Percentiles rank a stretch among this genome's conserved stretches.
These are phyloP conservation scores for Psilocybe cyanescens DNA, from an alignment of 768 basidiomycete species.

Conservation along the genomic window DNA sequence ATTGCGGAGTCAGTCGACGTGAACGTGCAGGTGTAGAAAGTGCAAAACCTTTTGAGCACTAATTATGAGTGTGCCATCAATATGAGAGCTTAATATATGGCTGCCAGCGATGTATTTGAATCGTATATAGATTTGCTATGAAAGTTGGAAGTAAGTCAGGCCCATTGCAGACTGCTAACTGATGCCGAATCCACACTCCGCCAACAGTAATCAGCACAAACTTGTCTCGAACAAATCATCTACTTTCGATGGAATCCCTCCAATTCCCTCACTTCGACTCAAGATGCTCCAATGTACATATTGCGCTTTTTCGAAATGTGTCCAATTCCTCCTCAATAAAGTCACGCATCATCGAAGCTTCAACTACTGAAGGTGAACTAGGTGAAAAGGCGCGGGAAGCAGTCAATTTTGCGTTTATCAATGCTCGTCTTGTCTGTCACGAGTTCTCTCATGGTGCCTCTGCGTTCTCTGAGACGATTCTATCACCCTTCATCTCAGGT, in stretches of 20 bases:
- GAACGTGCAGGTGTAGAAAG: not conserved
- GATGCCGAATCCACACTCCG: not conserved
- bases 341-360: conserved; percentile 70
- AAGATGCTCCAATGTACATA: conserved; percentile 47
- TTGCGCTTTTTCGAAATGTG: conserved; percentile 68
- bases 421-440: conserved; percentile 74
- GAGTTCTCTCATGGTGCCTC: conserved; percentile 8
- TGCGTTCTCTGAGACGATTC: conserved; percentile 8
- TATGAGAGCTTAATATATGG: not conserved
- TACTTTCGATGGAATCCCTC: conserved; percentile 56
- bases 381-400: conserved; percentile 73
- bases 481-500: conserved; percentile 54
- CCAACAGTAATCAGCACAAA: not conserved
- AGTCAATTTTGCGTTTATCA: conserved; percentile 92
- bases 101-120: not conserved
- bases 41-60: not conserved
- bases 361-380: conserved; percentile 55
- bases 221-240: not conserved
- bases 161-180: not conserved
- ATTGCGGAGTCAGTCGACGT: not conserved
- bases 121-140: not conserved
- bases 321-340: conserved; percentile 64
- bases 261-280: conserved; percentile 55
- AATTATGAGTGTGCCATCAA: not conserved
- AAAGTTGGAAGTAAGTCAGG: not conserved